Percentiles rank a stretch among this genome's conserved stretches.
These are phyloP conservation scores for Yamadazyma atlantica DNA, from an alignment of 1,139 yeast species.

Conservation along the genomic window DNA sequence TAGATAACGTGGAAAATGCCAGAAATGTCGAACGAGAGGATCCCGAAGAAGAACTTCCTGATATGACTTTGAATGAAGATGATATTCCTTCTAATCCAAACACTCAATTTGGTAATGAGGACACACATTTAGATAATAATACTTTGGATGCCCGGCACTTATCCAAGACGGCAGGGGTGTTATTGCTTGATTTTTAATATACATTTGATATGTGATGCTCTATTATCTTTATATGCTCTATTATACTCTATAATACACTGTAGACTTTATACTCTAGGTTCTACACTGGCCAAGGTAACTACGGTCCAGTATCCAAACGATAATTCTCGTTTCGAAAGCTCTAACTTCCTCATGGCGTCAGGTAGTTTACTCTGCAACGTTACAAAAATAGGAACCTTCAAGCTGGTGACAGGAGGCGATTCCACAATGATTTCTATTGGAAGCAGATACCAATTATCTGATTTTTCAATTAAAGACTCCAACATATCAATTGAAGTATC, in stretches of 20 bases:
- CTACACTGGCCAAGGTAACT: slow-evolving; percentile 5
- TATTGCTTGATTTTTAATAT: slow-evolving; percentile 53
- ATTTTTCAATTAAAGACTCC: slow-evolving; percentile 22
- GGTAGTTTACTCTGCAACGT: slow-evolving; percentile 27
- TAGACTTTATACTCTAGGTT: neutral
- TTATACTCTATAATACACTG: no score
- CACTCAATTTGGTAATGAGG: slow-evolving; percentile 11
- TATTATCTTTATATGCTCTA: no score
- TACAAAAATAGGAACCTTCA: slow-evolving; percentile 32
- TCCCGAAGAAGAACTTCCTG: slow-evolving; percentile 21
- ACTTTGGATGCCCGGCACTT: slow-evolving; percentile 53
- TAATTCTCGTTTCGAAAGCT: slow-evolving; percentile 21
- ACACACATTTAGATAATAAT: slow-evolving; percentile 22
- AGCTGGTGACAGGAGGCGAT: neutral
- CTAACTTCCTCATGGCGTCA: slow-evolving; percentile 17
- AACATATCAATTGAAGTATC: slow-evolving; percentile 20
- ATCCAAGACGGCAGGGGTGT: slow-evolving; percentile 52
- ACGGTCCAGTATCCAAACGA: slow-evolving; percentile 37
- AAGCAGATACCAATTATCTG: slow-evolving; percentile 36
- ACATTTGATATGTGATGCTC: neutral
- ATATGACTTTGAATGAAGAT: slow-evolving; percentile 17
- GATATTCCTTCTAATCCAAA: slow-evolving; percentile 8
- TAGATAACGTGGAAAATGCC: slow-evolving; percentile 23
- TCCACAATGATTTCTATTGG: slow-evolving; percentile 24
- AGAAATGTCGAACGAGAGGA: slow-evolving; percentile 13